These are phyloP conservation scores for Aspergillus felis DNA, from an alignment of 2,329 filamentous ascomycete species.

Conservation along the genomic window DNA sequence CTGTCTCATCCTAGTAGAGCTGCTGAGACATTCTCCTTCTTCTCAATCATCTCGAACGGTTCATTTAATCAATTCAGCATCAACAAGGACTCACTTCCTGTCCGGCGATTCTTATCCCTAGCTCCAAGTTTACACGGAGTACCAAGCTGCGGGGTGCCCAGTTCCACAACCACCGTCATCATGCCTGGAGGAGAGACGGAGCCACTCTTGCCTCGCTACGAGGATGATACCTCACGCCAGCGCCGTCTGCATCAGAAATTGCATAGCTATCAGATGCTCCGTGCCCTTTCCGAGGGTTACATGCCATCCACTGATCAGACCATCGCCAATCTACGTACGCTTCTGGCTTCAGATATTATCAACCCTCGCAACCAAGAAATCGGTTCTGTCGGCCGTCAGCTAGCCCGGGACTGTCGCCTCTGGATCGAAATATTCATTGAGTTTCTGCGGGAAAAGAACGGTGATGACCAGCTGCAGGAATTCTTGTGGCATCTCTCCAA, in stretches of 20 bases:
- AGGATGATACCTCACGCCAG: constrained; percentile 74
- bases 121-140: background rate
- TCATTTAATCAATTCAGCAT: background rate
- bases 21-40: background rate
- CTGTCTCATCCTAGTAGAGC: background rate
- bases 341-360: constrained; percentile 73
- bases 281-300: constrained; percentile 75
- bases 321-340: constrained; percentile 72
- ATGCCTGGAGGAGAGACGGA: constrained; percentile 60
- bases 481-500: constrained; percentile 81
- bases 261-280: constrained; percentile 87
- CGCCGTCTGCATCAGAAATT: constrained; percentile 79
- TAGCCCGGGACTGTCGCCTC: constrained; percentile 67
- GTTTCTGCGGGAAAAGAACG: constrained; percentile 78
- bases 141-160: background rate
- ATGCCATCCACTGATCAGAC: constrained; percentile 89
- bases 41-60: background rate
- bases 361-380: constrained; percentile 71
- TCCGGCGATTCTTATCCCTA: background rate
- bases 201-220: constrained; percentile 72
- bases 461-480: constrained; percentile 80
- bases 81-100: background rate
- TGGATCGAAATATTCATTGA: constrained; percentile 78
- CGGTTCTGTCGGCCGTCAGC: constrained; percentile 69
- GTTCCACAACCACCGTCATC: constrained; percentile 4